Conservation (phyloP, 805 yeast species). For the Cyberlindnera petersonii region DNA sequence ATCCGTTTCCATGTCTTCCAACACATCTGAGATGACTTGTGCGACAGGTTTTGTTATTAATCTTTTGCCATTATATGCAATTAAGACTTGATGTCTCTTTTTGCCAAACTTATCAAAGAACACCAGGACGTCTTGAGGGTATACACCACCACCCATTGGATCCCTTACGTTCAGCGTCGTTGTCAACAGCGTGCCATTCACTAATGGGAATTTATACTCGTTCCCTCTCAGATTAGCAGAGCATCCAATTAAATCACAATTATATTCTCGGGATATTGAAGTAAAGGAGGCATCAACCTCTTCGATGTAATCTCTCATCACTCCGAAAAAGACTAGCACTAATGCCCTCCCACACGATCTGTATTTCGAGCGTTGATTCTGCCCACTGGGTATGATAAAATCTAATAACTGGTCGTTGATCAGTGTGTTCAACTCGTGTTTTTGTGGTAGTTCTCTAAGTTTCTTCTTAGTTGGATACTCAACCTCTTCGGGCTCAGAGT, state of each 20-base stretch:
- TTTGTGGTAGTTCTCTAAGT: slow-evolving; percentile 2
- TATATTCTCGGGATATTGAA: slow-evolving; percentile 2
- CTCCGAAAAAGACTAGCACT: slow-evolving; percentile 26
- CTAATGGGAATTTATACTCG: slow-evolving; percentile 19
- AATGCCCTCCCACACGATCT: slow-evolving; percentile 9
- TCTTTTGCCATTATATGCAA: slow-evolving; percentile 11
- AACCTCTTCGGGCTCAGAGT: slow-evolving; percentile 6
- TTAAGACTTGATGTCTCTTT: slow-evolving; percentile 15
- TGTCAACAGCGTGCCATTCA: slow-evolving; percentile 15
- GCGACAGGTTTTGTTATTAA: slow-evolving; percentile 11
- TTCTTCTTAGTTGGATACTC: slow-evolving; percentile 11
- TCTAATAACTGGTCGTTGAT: slow-evolving; percentile 16
- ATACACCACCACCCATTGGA: slow-evolving; percentile 29
- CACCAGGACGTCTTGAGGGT: slow-evolving; percentile 25
- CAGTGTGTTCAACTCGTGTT: slow-evolving; percentile 12
- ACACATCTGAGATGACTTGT: slow-evolving; percentile 18
- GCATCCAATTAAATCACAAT: slow-evolving; percentile 20
- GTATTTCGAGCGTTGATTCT: slow-evolving; percentile 5
- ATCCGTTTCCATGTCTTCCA: slow-evolving; percentile 17
- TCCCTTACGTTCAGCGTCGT: slow-evolving; percentile 23
- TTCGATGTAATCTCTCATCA: slow-evolving; percentile 16
- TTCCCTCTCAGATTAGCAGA: slow-evolving; percentile 18
- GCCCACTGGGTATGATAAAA: slow-evolving; percentile 6
- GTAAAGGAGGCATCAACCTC: slow-evolving; percentile 7
- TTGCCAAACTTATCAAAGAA: slow-evolving; percentile 22